Conservation (phyloP, 108 stramenopile genomes). For the Pseudonitzschia delicatissima region DNA sequence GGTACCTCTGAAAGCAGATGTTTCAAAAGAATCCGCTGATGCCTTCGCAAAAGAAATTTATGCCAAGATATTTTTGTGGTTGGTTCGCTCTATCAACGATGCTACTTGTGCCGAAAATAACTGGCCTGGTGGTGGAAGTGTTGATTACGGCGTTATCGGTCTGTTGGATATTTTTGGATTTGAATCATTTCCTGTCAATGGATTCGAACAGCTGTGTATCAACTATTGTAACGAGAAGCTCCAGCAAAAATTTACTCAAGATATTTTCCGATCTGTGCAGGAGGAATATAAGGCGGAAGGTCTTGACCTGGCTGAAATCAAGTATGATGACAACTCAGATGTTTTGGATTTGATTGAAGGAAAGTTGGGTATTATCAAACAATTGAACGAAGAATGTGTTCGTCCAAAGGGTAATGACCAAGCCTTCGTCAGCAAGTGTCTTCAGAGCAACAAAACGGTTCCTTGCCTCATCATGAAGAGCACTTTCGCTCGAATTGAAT, state of each 20-base stretch:
- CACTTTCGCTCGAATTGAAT: constrained; percentile 45
- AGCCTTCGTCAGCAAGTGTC: constrained; percentile 70
- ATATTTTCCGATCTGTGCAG: constrained; percentile 85
- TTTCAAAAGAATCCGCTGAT: constrained; percentile 83
- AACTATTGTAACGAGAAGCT: constrained; percentile 93
- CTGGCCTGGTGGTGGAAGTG: constrained; percentile 34
- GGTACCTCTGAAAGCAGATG: constrained; percentile 63
- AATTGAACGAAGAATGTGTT: constrained; percentile 96
- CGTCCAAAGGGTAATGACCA: constrained; percentile 85
- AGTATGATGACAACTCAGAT: constrained; percentile 91
- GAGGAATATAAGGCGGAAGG: constrained; percentile 91
- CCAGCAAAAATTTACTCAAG: constrained; percentile 88
- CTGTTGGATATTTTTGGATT: constrained; percentile 99
- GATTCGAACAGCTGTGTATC: constrained; percentile 93
- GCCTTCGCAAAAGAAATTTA: constrained; percentile 95
- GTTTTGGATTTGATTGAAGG: constrained; percentile 93
- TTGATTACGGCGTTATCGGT: constrained; percentile 80
- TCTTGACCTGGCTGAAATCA: constrained; percentile 80
- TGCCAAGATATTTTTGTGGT: constrained; percentile 73
- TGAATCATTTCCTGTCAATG: constrained; percentile 89
- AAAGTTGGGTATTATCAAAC: constrained; percentile 81
- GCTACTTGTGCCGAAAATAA: constrained; percentile 60
- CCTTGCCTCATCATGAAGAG: constrained; percentile 52
- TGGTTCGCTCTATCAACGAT: constrained; percentile 83
- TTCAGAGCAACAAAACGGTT: constrained; percentile 46